Base-by-base conservation (phyloP, 148 eudicot genomes). In the Vaccinium macrocarpon region DNA sequence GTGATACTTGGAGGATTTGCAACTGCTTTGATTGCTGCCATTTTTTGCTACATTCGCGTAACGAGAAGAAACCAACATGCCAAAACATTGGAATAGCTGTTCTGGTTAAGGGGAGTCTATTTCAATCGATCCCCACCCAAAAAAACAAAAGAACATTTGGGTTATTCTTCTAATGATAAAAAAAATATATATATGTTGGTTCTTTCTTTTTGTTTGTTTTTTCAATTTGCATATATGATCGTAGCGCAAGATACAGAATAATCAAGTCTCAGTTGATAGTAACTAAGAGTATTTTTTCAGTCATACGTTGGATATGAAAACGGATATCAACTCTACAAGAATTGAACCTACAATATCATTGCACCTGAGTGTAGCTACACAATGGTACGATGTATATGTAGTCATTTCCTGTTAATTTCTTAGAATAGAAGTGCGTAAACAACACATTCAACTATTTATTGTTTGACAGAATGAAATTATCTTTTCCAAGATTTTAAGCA, bases 1-100 rank as follows among this genome's bases (percentile, higher is more conserved):
- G 92, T 91, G 68, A 92, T 92, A 55, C 88, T 91, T 42, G 93
- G 92, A 23, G 93, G 91, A 1, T 88, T 91, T 27, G 93, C 89
- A 0, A 78, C 84, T 1, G 95, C 91, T 59, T 29, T 89, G 13
- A 85, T 91, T 4, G 92, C 88, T 79, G 89, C 92, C 78, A 68
- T 91, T 50, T 10, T 82, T 6, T 88, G 89, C 71, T 90, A 92
- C 87, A 90, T 91, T 82, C 88, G 90, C 0, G 86, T 89, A 42
- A 91, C 93, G 6, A 82, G 83, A 73, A 77, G 59, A 70, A 76
- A 19, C 49, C 49, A 57, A 61, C 21, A 61, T 59, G 2, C 25
- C 27, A 10, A 68, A 76, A 13, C 78, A 2, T 48, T 15, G 49
- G 49, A 32, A 72, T 72, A 35, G 21, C 13, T 15, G 75, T 16